Evolutionary conservation across 495 filamentous ascomycete species (phyloP).

Genomic region (Podospora fimiseda): DNA sequence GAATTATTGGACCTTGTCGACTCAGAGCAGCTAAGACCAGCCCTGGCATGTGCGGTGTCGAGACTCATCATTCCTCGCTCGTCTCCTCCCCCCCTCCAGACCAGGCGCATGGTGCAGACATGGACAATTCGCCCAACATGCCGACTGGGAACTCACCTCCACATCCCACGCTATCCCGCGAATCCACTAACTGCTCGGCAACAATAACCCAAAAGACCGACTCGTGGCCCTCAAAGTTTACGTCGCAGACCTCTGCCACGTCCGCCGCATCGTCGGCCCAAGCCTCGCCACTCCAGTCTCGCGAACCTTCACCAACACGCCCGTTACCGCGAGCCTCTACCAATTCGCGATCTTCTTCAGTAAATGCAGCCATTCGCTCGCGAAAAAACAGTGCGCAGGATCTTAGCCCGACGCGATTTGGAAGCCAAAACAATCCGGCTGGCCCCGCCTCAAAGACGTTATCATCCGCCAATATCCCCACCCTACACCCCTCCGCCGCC

Average conservation of each 20-base stretch:
- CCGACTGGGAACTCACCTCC: conserved; percentile 10
- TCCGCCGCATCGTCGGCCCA: conserved; percentile 43
- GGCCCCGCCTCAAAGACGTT: conserved; percentile 54
- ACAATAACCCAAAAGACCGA: conserved; percentile 41
- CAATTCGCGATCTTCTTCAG: conserved; percentile 25
- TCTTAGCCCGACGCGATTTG: conserved; percentile 55
- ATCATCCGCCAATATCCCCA: conserved; percentile 55
- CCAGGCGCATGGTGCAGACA: conserved; percentile 21
- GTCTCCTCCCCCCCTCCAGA: conserved; percentile 6
- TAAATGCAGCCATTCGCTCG: conserved; percentile 43
- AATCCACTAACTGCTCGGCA: conserved; percentile 33
- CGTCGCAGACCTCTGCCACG: conserved; percentile 28
- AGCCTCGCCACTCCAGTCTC: conserved; percentile 42
- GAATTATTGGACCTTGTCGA: conserved; percentile 17
- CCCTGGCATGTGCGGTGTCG: conserved; percentile 26
- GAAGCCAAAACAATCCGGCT: conserved; percentile 47
- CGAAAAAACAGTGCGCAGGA: conserved; percentile 66
- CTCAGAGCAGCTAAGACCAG: conserved; percentile 21
- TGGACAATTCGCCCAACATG: conserved; percentile 30
- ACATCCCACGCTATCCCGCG: conserved; percentile 26
- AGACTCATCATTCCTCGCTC: conserved; percentile 16
- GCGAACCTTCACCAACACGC: conserved; percentile 46
- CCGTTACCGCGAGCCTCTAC: conserved; percentile 22
- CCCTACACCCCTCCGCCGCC: conserved; percentile 46
- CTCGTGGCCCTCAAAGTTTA: conserved; percentile 22